Base-by-base conservation (phyloP, 2,329 filamentous ascomycete species). In the Trichoderma sp. region DNA sequence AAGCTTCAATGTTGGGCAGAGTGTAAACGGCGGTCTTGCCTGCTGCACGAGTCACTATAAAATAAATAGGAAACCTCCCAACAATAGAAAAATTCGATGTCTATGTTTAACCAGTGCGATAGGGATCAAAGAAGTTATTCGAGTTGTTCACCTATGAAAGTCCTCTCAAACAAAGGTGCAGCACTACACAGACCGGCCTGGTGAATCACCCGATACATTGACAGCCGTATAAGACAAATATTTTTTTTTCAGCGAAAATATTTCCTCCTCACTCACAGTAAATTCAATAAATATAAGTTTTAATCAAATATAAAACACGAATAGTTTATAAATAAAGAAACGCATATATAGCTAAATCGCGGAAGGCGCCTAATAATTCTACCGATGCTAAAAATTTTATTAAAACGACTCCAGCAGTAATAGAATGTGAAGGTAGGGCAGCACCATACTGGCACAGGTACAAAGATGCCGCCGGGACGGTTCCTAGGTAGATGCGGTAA, bases 301-400 rank as follows among this genome's bases (percentile, higher is more conserved):
- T 22, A 22, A 1, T 19, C n/a, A 48, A 48, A 22, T n/a, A 8
- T 10, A 19, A n/a, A 19, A 13, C 22, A 19, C 42, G 19, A 48
- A 48, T 48, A 19, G 42, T 48, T 22, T 19, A 45, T n/a, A 45
- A 19, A 45, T 22, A 19, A 48, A 48, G 9, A 22, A 48, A 13
- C 10, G 5, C 42, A 48, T 48, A 2, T 10, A 22, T 10, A 19
- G 42, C 19, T 22, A 48, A 13, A 48, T 48, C 42, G 10, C 22
- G 10, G 12, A 48, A 48, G n/a, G 42, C 59, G 59, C 59, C 48
- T 63, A 63, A 63, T 63, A 27, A 37, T 37, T 52, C 22, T 63
- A 22, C 59, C 59, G 59, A 52, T 27, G 15, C 42, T 17, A 19
- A 17, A 50, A 22, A 4, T 22, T 22, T 17, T 5, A 35, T 19